Conservation (phyloP, 345 rosid species). For the Leavenworthia alabamica region DNA sequence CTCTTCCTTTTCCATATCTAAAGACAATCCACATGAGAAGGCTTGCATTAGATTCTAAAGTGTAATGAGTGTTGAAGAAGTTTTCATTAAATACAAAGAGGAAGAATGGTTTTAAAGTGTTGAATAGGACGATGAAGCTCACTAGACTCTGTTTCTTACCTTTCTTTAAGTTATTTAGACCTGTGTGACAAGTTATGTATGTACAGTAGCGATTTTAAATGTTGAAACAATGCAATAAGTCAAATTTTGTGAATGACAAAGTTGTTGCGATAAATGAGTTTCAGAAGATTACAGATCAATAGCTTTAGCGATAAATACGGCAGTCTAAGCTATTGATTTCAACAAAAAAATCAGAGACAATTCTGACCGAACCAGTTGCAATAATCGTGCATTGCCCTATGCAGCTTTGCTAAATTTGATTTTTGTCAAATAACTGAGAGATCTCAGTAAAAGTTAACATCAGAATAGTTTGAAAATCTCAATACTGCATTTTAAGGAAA, state of each 20-base stretch:
- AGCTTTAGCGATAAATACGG: no score
- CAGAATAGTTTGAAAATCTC: background rate
- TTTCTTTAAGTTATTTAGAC: background rate
- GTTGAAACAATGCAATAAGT: background rate
- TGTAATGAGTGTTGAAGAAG: background rate
- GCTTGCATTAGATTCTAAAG: conserved; percentile 16
- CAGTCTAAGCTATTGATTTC: no score
- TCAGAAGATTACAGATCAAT: no score
- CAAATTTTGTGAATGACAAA: background rate
- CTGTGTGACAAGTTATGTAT: background rate
- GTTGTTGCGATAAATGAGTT: background rate
- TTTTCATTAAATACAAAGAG: background rate
- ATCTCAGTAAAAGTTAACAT: background rate
- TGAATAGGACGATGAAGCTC: conserved; percentile 12
- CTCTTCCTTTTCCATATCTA: conserved; percentile 2
- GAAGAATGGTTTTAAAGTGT: background rate
- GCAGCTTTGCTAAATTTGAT: background rate
- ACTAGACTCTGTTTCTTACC: conserved; percentile 11
- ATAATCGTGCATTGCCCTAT: background rate
- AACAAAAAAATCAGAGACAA: no score
- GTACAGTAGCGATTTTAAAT: background rate
- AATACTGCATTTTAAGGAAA: background rate
- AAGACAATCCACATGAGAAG: background rate
- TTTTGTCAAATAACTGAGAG: background rate
- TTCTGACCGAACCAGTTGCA: background rate